These are phyloP conservation scores for Mucor plumbeus DNA, from an alignment of 371 early-diverging fungal genomes.

Conservation along the genomic window DNA sequence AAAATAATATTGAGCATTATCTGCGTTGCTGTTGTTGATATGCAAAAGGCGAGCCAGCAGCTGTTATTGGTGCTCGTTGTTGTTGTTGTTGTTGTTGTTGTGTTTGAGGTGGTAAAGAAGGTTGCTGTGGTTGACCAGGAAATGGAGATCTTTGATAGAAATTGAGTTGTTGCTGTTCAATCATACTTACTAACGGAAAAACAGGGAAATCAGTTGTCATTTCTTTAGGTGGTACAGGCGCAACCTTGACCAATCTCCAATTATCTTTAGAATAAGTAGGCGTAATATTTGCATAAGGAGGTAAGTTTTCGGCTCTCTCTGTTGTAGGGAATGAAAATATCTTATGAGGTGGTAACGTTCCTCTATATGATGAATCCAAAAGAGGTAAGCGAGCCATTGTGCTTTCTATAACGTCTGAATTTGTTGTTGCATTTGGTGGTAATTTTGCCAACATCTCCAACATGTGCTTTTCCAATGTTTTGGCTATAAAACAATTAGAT, in stretches of 20 bases:
- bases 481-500: conserved; percentile 32
- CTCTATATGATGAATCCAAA: conserved; percentile 55
- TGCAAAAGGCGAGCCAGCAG: not conserved
- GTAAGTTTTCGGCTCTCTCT: conserved; percentile 43
- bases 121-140: conserved; percentile 15
- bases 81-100: not conserved
- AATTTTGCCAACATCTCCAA: conserved; percentile 39
- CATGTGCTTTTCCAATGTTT: conserved; percentile 48
- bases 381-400: conserved; percentile 55
- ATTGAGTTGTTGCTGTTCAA: conserved; percentile 32
- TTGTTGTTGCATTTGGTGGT: conserved; percentile 49
- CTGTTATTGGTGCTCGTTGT: not conserved
- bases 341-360: conserved; percentile 58
- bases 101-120: not conserved
- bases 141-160: conserved; percentile 23
- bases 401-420: conserved; percentile 43
- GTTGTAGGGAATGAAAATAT: conserved; percentile 62
- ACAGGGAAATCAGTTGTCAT: not conserved
- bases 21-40: conserved; percentile 5
- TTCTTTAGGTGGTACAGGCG: conserved; percentile 24
- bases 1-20: not conserved
- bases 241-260: conserved; percentile 35
- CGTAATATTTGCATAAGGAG: conserved; percentile 49
- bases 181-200: conserved; percentile 24
- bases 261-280: conserved; percentile 52